phyloP scores from a whole-genome alignment of 2,329 filamentous ascomycete genomes.

The Penicillium sp. region DNA sequence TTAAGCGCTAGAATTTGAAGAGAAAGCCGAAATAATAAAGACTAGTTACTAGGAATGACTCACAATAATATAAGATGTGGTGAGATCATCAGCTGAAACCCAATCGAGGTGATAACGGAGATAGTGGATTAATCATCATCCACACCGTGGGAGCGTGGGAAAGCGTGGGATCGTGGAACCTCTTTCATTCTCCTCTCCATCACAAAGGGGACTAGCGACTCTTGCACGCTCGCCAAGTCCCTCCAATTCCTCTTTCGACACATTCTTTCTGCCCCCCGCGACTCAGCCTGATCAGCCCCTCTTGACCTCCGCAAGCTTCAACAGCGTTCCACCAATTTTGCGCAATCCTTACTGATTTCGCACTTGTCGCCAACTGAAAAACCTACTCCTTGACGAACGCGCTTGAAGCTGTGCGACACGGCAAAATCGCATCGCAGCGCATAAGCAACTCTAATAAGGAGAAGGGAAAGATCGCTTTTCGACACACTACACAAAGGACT shows the following conservation, averaged over 20 bases:
- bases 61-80: not conserved
- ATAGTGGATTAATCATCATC: conserved; percentile 8
- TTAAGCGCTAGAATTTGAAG: too few relatives aligned
- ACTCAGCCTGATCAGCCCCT: not conserved
- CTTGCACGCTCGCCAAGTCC: not conserved
- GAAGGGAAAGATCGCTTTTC: not conserved
- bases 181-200: not conserved
- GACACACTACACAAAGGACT: not conserved
- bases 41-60: too few relatives aligned
- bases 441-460: not conserved
- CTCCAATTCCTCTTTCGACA: not conserved
- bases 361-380: not conserved
- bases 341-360: not conserved
- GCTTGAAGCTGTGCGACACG: not conserved
- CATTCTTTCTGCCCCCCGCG: not conserved
- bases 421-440: not conserved
- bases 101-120: conserved; percentile 6
- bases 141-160: not conserved
- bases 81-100: not conserved
- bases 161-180: not conserved
- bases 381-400: not conserved
- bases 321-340: not conserved
- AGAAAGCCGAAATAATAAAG: too few relatives aligned
- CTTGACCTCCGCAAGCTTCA: not conserved
- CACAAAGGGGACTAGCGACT: not conserved